Evolutionary conservation across 805 yeast species (phyloP).

Genomic region (Komagataella pastoris): DNA sequence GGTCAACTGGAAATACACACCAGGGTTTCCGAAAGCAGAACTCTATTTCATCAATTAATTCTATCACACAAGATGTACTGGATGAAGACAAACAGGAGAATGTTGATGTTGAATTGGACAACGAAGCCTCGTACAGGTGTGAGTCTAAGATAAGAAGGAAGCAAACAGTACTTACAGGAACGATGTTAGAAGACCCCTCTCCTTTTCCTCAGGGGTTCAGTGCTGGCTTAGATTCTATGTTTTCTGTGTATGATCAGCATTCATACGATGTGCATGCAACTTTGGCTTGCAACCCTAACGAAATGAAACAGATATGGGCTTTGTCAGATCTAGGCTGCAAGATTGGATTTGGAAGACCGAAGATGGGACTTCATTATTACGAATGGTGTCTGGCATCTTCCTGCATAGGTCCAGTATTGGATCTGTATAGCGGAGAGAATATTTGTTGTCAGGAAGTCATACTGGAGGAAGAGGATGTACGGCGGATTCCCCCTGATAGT

Average conservation of each 20-base stretch:
- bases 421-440: constrained; percentile 15
- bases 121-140: constrained; percentile 4
- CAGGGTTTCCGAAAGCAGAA: neutral
- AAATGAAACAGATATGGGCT: neutral
- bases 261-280: neutral
- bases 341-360: constrained; percentile 37
- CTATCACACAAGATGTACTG: neutral
- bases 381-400: constrained; percentile 41
- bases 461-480: neutral
- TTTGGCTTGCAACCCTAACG: neutral
- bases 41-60: neutral
- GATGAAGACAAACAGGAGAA: constrained; percentile 36
- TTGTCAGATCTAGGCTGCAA: constrained; percentile 9
- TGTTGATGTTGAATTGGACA: constrained; percentile 34
- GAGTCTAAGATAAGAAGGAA: neutral
- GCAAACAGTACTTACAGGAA: neutral
- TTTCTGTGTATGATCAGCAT: neutral
- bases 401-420: constrained; percentile 21
- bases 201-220: neutral
- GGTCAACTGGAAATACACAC: neutral
- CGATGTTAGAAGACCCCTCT: neutral
- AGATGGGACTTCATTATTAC: constrained; percentile 35
- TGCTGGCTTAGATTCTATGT: neutral
- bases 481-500: neutral
- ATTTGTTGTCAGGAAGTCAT: constrained; percentile 16